These are phyloP conservation scores for Metrosideros polymorpha DNA, from an alignment of 441 rosid genomes.

Conservation along the genomic window DNA sequence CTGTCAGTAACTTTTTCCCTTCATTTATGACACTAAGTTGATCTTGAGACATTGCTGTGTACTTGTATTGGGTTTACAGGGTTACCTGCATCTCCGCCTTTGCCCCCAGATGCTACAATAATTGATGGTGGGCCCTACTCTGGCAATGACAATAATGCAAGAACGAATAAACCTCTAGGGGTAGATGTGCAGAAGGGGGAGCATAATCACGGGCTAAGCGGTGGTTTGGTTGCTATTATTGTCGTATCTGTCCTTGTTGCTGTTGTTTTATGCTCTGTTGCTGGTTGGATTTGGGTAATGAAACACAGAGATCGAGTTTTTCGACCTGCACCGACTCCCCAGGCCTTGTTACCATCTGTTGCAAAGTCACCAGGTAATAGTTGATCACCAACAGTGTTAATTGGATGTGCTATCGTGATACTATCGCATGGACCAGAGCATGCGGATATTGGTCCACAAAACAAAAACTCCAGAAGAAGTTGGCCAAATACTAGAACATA, in stretches of 20 bases:
- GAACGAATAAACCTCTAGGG: slow-evolving; percentile 70
- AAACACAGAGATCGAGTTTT: slow-evolving; percentile 28
- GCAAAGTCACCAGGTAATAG: slow-evolving; percentile 73
- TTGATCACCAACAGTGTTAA: background rate
- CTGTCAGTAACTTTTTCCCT: background rate
- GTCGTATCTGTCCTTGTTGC: slow-evolving; percentile 58
- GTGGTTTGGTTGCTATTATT: slow-evolving; percentile 56
- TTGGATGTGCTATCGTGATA: background rate
- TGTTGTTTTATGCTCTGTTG: slow-evolving; percentile 44
- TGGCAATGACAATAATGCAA: slow-evolving; percentile 43
- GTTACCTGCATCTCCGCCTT: slow-evolving; percentile 87
- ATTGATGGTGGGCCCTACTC: slow-evolving; percentile 61
- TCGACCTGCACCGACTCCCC: slow-evolving; percentile 30
- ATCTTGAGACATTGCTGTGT: background rate
- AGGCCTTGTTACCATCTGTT: slow-evolving; percentile 33
- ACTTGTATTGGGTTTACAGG: slow-evolving; percentile 27
- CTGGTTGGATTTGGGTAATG: slow-evolving; percentile 53
- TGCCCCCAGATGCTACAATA: slow-evolving; percentile 36
- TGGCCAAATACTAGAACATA: background rate
- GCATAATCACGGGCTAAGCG: slow-evolving; percentile 39
- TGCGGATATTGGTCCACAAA: background rate
- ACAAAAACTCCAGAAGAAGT: background rate
- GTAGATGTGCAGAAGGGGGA: slow-evolving; percentile 55
- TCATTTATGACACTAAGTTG: background rate
- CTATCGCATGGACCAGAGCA: background rate